Evolutionary conservation across 1,284 basidiomycete species (phyloP).

Genomic region (Ceratobasidium sp.): DNA sequence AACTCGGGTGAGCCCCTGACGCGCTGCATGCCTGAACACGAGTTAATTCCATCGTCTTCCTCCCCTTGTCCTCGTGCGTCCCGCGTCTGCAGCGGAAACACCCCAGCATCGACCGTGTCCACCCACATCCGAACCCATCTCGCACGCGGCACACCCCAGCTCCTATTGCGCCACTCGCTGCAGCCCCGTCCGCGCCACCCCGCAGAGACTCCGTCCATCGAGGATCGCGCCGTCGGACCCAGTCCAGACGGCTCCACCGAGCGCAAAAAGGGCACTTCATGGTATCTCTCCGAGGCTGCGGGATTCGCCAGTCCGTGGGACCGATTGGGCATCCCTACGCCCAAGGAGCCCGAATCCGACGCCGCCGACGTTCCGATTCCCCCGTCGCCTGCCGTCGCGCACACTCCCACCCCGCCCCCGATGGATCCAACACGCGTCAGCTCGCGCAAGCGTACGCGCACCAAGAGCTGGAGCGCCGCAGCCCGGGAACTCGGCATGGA

Average conservation of each 20-base stretch:
- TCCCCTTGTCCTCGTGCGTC: slow-evolving; percentile 4
- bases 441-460: slow-evolving; percentile 41
- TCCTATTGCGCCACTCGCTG: slow-evolving; percentile 39
- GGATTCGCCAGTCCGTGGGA: slow-evolving; percentile 44
- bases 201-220: slow-evolving; percentile 25
- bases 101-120: slow-evolving; percentile 38
- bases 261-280: slow-evolving; percentile 44
- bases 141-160: slow-evolving; percentile 20
- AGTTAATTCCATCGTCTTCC: slow-evolving; percentile 10
- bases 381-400: slow-evolving; percentile 18
- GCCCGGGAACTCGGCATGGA: slow-evolving; percentile 42
- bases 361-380: background rate
- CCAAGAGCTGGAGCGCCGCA: slow-evolving; percentile 44
- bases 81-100: slow-evolving; percentile 32
- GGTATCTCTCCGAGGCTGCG: slow-evolving; percentile 44
- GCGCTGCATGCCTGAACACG: slow-evolving; percentile 10
- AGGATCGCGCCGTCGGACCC: slow-evolving; percentile 33
- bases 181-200: slow-evolving; percentile 38
- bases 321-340: slow-evolving; percentile 45
- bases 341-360: slow-evolving; percentile 29
- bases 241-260: slow-evolving; percentile 39
- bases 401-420: background rate
- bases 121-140: slow-evolving; percentile 35
- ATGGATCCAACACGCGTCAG: slow-evolving; percentile 29
- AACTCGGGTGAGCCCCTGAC: slow-evolving; percentile 43